Conservation (phyloP, 2,329 filamentous ascomycete species). For the Pseudogymnoascus sp. region DNA sequence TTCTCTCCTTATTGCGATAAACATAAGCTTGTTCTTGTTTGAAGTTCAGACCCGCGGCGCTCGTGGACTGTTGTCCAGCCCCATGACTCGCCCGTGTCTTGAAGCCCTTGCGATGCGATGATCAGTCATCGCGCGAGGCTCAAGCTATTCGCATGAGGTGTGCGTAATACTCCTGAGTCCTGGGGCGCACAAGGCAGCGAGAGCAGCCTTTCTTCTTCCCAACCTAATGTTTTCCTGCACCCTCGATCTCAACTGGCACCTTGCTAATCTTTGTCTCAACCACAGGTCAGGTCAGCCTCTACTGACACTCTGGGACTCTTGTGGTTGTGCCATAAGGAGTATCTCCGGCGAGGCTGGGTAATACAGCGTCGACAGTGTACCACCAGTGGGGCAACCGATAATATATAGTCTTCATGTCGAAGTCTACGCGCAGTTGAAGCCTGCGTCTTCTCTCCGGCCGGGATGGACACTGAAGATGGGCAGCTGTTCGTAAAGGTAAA, state of each 20-base stretch:
- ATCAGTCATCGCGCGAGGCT: neutral
- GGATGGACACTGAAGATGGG: constrained; percentile 71
- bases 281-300: constrained; percentile 7
- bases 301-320: constrained; percentile 1
- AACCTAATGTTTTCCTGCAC: neutral
- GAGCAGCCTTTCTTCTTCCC: neutral
- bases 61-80: constrained; percentile 1
- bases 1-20: constrained; percentile 1
- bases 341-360: constrained; percentile 1
- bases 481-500: constrained; percentile 80
- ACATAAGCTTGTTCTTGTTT: neutral
- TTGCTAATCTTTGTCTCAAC: constrained; percentile 3
- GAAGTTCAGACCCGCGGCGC: neutral
- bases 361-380: constrained; percentile 10
- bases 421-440: constrained; percentile 6
- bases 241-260: neutral
- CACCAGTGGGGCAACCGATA: constrained; percentile 7
- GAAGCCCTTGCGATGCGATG: neutral
- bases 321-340: constrained; percentile 5
- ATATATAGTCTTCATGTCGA: constrained; percentile 12
- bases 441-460: constrained; percentile 7
- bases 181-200: neutral
- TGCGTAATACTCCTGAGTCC: neutral
- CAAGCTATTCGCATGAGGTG: neutral
- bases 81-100: neutral